Conservation (phyloP, 2,329 filamentous ascomycete genomes). For the Dryadomyces quercus-mongolicae region DNA sequence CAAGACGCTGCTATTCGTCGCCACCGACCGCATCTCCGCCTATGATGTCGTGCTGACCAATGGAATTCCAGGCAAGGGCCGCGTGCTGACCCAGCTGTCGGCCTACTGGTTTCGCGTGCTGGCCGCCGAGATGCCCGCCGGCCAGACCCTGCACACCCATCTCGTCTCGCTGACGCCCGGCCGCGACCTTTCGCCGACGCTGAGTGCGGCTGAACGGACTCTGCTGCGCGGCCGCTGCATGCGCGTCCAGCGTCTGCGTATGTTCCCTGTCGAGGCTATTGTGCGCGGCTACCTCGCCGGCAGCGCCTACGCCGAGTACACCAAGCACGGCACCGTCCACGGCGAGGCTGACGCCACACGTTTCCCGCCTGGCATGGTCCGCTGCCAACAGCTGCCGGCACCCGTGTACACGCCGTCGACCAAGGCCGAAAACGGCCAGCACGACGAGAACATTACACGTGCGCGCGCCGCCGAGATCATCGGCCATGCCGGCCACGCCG, state of each 20-base stretch:
- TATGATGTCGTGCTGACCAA: conserved; percentile 88
- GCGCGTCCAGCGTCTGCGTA: conserved; percentile 60
- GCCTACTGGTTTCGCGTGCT: conserved; percentile 44
- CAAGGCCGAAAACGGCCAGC: conserved; percentile 66
- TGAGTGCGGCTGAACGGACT: conserved; percentile 31
- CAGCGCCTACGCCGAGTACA: conserved; percentile 69
- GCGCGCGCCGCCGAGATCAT: conserved; percentile 52
- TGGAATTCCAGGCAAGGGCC: conserved; percentile 41
- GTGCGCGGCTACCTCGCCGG: conserved; percentile 88
- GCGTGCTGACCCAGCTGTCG: conserved; percentile 32
- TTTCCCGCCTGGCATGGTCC: conserved; percentile 49
- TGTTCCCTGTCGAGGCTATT: conserved; percentile 72
- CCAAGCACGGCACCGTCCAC: conserved; percentile 63
- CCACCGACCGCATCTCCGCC: conserved; percentile 76
- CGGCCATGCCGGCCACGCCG: conserved; percentile 49
- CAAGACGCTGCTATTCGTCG: conserved; percentile 19
- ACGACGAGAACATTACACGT: conserved; percentile 77
- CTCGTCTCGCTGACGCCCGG: conserved; percentile 34
- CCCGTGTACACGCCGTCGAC: conserved; percentile 70
- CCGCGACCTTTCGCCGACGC: conserved; percentile 13
- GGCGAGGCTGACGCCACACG: conserved; percentile 36
- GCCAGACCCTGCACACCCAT: conserved; percentile 32
- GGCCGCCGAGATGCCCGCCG: conserved; percentile 26
- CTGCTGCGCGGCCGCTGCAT: conserved; percentile 57
- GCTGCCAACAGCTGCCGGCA: conserved; percentile 56